Conservation (phyloP, 2,329 filamentous ascomycete species). For the Colletotrichum spinosum region DNA sequence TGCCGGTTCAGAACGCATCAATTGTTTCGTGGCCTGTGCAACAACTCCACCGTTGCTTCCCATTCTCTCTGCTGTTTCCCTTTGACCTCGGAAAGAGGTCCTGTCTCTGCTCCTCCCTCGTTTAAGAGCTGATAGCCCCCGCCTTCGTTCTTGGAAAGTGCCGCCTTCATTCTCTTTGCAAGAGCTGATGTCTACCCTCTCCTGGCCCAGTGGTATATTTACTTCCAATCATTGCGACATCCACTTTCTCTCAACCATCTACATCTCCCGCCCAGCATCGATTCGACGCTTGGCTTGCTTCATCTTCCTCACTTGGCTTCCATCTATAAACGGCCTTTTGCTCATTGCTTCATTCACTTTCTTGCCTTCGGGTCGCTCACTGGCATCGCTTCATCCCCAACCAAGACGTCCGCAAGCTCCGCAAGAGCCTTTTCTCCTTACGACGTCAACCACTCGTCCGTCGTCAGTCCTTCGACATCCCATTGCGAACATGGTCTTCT, state of each 20-base stretch:
- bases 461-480: neutral
- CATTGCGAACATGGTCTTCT: constrained; percentile 19
- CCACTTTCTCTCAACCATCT: neutral
- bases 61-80: neutral
- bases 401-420: neutral
- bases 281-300: constrained; percentile 7
- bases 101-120: neutral
- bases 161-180: constrained; percentile 1
- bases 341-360: neutral
- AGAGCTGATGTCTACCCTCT: neutral
- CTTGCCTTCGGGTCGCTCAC: neutral
- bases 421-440: neutral
- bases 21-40: no score
- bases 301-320: neutral
- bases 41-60: neutral
- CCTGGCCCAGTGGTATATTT: constrained; percentile 4
- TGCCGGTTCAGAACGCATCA: no score
- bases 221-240: neutral
- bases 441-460: no score
- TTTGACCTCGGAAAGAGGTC: neutral
- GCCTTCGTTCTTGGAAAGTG: neutral
- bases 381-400: neutral
- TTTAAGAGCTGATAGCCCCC: neutral
- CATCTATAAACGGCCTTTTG: neutral
- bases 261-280: constrained; percentile 2